These are phyloP conservation scores for Pythium grandisporangium DNA, from an alignment of 352 stramenopile species.

Conservation along the genomic window DNA sequence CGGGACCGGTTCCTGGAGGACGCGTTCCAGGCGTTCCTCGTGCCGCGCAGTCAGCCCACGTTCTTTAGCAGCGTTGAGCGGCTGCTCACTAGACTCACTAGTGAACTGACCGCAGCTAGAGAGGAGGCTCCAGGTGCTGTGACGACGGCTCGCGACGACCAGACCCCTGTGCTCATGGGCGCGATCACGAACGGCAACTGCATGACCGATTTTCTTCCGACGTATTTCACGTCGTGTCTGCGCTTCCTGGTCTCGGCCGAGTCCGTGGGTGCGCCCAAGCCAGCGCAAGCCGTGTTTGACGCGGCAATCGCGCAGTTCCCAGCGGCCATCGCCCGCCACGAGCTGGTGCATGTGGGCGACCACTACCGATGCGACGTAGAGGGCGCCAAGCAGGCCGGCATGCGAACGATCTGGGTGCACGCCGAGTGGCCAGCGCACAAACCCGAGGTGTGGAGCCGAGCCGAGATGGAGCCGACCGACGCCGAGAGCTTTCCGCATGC, in stretches of 20 bases:
- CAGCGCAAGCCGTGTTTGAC: slow-evolving; percentile 41
- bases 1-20: slow-evolving; percentile 34
- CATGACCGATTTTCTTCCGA: slow-evolving; percentile 26
- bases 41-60: slow-evolving; percentile 42
- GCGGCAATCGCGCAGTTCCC: slow-evolving; percentile 31
- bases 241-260: slow-evolving; percentile 49
- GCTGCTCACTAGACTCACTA: slow-evolving; percentile 29
- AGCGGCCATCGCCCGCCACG: slow-evolving; percentile 10
- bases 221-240: slow-evolving; percentile 29
- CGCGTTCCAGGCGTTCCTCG: slow-evolving; percentile 47
- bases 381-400: slow-evolving; percentile 46
- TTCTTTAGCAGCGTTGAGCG: slow-evolving; percentile 48
- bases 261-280: slow-evolving; percentile 34
- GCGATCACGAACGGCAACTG: slow-evolving; percentile 79
- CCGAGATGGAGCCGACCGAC: slow-evolving; percentile 18
- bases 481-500: slow-evolving; percentile 23
- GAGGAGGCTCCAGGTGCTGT: neutral
- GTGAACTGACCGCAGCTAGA: slow-evolving; percentile 11
- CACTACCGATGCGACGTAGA: slow-evolving; percentile 66
- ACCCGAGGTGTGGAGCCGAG: slow-evolving; percentile 20
- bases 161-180: slow-evolving; percentile 16
- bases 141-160: neutral
- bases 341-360: slow-evolving; percentile 67
- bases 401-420: slow-evolving; percentile 65
- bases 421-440: slow-evolving; percentile 26